phyloP scores from a whole-genome alignment of 495 filamentous ascomycete genomes.

The Xanthoparmelia taractica region DNA sequence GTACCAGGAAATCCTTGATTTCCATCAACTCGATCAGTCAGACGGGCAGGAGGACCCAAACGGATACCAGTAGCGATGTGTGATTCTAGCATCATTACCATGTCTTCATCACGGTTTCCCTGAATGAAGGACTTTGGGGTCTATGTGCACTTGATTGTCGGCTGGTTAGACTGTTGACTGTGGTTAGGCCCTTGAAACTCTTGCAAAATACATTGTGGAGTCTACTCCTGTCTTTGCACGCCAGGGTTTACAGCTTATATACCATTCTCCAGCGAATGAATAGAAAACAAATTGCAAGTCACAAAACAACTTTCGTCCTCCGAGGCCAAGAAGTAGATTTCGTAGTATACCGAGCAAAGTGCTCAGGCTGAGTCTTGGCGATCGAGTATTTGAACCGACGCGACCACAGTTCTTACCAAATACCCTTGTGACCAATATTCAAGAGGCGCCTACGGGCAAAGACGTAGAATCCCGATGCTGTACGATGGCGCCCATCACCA shows the following conservation, averaged over 20 bases:
- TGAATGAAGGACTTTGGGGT: conserved; percentile 7
- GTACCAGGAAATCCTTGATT: conserved; percentile 99
- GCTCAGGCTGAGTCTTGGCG: conserved; percentile 1
- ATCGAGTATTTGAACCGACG: not conserved
- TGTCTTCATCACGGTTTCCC: not conserved
- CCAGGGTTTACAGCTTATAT: conserved; percentile 7
- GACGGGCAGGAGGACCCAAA: conserved; percentile 30
- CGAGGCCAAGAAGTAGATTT: not conserved
- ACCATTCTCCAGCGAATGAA: conserved; percentile 6
- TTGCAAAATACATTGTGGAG: not conserved
- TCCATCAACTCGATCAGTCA: conserved; percentile 88
- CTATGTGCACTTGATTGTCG: conserved; percentile 9
- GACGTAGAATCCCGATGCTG: conserved; percentile 5
- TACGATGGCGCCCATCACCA: conserved; percentile 13
- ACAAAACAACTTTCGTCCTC: not conserved
- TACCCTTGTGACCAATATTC: not conserved
- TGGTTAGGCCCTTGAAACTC: not conserved
- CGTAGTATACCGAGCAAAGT: not conserved
- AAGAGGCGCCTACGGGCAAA: not conserved
- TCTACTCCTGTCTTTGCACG: not conserved
- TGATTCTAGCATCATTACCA: not conserved
- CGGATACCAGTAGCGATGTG: conserved; percentile 25
- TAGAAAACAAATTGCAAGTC: not conserved
- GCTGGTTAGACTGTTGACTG: conserved; percentile 8
- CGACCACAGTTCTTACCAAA: not conserved